Evolutionary conservation across 805 yeast species (phyloP).

Genomic region (Metschnikowia noctiluminum): DNA sequence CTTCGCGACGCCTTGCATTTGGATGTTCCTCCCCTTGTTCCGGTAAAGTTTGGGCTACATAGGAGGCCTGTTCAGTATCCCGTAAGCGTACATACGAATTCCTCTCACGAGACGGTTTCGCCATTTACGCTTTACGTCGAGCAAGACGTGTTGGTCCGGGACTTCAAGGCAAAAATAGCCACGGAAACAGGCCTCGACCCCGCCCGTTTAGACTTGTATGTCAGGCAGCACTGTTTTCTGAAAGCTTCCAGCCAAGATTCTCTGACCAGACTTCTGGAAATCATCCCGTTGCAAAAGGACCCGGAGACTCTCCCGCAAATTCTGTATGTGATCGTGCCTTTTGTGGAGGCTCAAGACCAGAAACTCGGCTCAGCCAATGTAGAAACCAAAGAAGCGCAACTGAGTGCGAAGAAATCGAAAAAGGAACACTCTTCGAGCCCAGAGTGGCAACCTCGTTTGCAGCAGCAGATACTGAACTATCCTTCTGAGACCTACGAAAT

Average conservation of each 20-base stretch:
- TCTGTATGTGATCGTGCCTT: background rate
- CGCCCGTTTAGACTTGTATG: background rate
- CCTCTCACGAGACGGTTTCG: background rate
- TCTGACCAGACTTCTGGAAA: constrained; percentile 1
- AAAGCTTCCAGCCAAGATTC: background rate
- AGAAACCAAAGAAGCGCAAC: too few relatives aligned
- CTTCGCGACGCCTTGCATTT: constrained; percentile 18
- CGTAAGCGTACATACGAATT: background rate
- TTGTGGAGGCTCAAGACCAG: too few relatives aligned
- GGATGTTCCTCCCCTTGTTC: constrained; percentile 28
- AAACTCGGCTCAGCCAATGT: too few relatives aligned
- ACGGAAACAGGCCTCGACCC: background rate
- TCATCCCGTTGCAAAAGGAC: background rate
- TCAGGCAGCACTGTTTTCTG: constrained; percentile 6
- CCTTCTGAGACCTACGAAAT: constrained; percentile 10
- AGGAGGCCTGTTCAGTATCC: background rate
- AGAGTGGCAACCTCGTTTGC: too few relatives aligned
- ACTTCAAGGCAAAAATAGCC: constrained; percentile 3
- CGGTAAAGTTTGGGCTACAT: constrained; percentile 12
- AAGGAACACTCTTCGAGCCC: too few relatives aligned
- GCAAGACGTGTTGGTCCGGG: background rate
- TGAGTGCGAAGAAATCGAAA: too few relatives aligned
- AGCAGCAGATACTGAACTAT: too few relatives aligned
- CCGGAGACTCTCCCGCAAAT: background rate
- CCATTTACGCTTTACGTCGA: background rate